Evolutionary conservation across 1,139 yeast species (phyloP), one percentile per base, ranked within the genome.

Genomic region (Hansenula sp.): DNA sequence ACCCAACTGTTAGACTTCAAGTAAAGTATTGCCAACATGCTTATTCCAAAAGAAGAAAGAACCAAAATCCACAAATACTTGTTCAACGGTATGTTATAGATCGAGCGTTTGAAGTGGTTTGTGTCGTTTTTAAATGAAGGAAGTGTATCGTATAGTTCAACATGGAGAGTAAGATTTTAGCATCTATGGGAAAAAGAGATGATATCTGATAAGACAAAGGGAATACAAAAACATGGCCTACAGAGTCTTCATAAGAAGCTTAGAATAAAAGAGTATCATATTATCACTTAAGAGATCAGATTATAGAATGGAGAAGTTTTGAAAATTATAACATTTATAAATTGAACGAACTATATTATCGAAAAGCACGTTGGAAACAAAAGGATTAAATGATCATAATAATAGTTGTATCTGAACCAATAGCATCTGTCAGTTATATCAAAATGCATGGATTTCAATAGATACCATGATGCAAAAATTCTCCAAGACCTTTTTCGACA

Each of bases 41-140:
- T 93, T 81, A 93, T 93, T 84, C 98, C 99, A 79, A 91, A 88
- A 81, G 96, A 88, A 79, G 98, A 93, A 77, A 91, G 99, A 85
- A 89, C 88, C 82, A 89, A 88, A 93, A 93, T 93, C 76, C 96
- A 89, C 94, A 88, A 85, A 77, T 85, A 91, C 87, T 94, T 93
- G 79, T 91, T 90, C 88, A 93, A 89, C 79, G 94, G 95, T 86
- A 84, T 72, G 93, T 85, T 62, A 29, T 21, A 13, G 31, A 18
- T n/a, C 12, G 17, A 36, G 37, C 25, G 25, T 21, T 21, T 5
- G 25, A 21, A 9, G 9, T 21, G 25, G 9, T 5, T 21, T 21
- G 25, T 21, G 25, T 21, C 25, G 25, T 21, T 21, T 21, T 21
- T 21, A 9, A 21, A 21, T 5, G 25, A 21, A 33, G 29, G 17